phyloP scores from a whole-genome alignment of 2,329 filamentous ascomycete genomes.

The Penicillium sp. region DNA sequence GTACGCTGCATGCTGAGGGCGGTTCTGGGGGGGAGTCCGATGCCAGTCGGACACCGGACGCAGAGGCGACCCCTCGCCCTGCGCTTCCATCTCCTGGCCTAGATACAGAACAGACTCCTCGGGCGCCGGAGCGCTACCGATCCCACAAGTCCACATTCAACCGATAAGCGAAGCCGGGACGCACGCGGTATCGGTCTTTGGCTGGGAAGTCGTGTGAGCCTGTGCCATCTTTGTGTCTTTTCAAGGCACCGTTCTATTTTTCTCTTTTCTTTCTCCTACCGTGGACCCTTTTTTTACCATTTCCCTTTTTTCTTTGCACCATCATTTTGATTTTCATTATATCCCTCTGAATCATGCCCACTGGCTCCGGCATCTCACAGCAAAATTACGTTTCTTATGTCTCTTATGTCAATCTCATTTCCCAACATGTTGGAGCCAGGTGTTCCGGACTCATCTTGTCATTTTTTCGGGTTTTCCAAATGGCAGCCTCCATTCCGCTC shows the following conservation, averaged over 20 bases:
- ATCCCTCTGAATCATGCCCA: conserved; percentile 3
- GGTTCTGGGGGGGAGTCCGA: conserved; percentile 16
- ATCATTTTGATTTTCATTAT: not conserved
- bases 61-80: conserved; percentile 31
- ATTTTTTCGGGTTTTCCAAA: not conserved
- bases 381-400: conserved; percentile 18
- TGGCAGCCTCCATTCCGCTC: not conserved
- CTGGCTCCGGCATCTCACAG: conserved; percentile 15
- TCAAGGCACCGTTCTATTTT: too few species aligned
- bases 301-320: conserved; percentile 11
- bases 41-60: conserved; percentile 20
- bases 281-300: conserved; percentile 4
- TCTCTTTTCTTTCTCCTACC: conserved; percentile 12
- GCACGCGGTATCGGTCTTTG: too few species aligned
- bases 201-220: too few species aligned
- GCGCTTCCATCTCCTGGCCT: conserved; percentile 24
- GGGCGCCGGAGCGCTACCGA: conserved; percentile 21
- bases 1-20: conserved; percentile 4
- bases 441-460: conserved; percentile 12
- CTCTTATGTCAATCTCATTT: conserved; percentile 21
- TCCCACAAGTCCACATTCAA: conserved; percentile 4
- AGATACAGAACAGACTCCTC: conserved; percentile 24
- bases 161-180: not conserved
- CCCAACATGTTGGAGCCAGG: conserved; percentile 14
- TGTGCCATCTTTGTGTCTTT: too few species aligned